Conservation (phyloP, 495 filamentous ascomycete species). For the Tuber borchii region DNA sequence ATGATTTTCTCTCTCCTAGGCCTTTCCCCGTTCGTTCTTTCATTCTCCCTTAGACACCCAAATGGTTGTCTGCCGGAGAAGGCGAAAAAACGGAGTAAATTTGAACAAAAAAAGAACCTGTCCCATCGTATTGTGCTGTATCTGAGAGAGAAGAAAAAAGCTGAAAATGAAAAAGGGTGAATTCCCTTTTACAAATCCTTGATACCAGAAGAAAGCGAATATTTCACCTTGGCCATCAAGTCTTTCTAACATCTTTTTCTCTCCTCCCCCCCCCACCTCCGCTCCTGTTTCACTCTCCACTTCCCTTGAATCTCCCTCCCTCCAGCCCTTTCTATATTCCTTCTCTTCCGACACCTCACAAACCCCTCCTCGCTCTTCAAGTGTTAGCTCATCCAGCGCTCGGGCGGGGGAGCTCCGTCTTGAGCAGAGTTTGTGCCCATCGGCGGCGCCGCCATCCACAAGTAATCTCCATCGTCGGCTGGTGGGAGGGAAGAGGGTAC, state of each 20-base stretch:
- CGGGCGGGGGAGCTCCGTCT: slow-evolving; percentile 25
- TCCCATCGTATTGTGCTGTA: slow-evolving; percentile 10
- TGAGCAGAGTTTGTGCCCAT: slow-evolving; percentile 21
- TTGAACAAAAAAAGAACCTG: not conserved
- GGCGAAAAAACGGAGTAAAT: not conserved
- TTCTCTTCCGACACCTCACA: slow-evolving; percentile 11
- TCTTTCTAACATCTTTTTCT: slow-evolving; percentile 10
- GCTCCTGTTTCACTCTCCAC: not conserved
- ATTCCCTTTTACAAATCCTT: slow-evolving; percentile 24
- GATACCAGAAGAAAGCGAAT: not conserved
- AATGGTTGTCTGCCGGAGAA: not conserved
- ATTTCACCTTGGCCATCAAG: not conserved
- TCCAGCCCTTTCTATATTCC: not conserved
- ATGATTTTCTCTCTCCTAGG: not conserved
- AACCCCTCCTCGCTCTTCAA: not conserved
- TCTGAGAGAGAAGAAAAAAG: slow-evolving; percentile 13
- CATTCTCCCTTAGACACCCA: not conserved
- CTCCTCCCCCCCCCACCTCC: not conserved
- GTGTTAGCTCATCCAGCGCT: slow-evolving; percentile 28
- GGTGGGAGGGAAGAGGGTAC: slow-evolving; percentile 29
- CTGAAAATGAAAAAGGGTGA: slow-evolving; percentile 15
- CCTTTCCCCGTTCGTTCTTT: not conserved
- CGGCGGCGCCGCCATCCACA: slow-evolving; percentile 39
- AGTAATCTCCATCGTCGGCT: slow-evolving; percentile 34
- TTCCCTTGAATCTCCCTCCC: not conserved